Evolutionary conservation across 2,329 filamentous ascomycete species (phyloP), one percentile per base, ranked within the genome.

Genomic region (Ophiocordyceps camponoti-floridani): DNA sequence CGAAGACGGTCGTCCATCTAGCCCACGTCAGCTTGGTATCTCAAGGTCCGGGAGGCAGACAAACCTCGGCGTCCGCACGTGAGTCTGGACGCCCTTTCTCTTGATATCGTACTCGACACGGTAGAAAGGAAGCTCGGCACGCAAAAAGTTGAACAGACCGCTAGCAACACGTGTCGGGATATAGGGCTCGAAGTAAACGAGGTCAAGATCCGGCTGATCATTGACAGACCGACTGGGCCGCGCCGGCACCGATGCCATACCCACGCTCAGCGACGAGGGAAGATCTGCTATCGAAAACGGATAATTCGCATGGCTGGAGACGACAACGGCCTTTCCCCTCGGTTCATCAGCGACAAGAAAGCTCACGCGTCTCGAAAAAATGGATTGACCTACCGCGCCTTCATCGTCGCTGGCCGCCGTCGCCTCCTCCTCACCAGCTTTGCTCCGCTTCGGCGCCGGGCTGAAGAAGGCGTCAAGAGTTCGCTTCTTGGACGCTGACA

Each of bases 101-200:
- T 75, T 79, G 53, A 87, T 84, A 30, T 69, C 76, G 53, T 87
- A 87, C 52, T 77, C 70, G 4, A 87, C 82, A 44, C 81, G 72
- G 53, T 87, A 85, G 61, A 87, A 88, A 9, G 81, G 81, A 1
- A 89, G 61, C 48, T 82, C 71, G n/a, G 67, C 60, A 1, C 84
- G 74, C 2, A 89, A 68, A 54, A 86, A 86, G 13, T 75, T 63
- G 58, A 88, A 89, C 0, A 86, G 59, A 4, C 73, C 65, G 4
- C 68, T 66, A 18, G 75, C 67, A 11, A 75, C 65, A 12, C 68
- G 58, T 2, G 66, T 62, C 0, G 79, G 72, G 4, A 88, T 69
- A 50, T 82, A 88, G 0, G 83, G 82, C 52, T 84, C 71, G 56
- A 81, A 88, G 60, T 84, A 84, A 9, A 88, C 61, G 0, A 89